Conservation (phyloP, 2,329 filamentous ascomycete species). For the Ilyonectria sp. region DNA sequence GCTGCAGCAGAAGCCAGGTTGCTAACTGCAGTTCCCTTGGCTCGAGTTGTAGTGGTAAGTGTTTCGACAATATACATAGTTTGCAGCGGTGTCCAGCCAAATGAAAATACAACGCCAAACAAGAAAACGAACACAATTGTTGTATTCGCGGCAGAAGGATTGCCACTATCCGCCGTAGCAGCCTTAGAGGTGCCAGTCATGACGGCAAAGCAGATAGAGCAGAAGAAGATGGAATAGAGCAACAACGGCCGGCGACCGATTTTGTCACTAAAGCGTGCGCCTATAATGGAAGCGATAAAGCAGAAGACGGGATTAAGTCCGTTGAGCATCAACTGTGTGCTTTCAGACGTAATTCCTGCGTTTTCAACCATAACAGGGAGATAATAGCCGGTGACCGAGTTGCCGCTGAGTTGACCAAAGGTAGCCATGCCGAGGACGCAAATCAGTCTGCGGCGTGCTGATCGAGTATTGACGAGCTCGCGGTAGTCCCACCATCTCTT, state of each 20-base stretch:
- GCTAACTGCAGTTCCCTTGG: constrained; percentile 12
- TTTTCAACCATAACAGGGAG: constrained; percentile 63
- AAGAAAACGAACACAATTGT: constrained; percentile 67
- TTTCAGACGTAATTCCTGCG: constrained; percentile 60
- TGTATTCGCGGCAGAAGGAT: constrained; percentile 56
- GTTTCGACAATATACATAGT: constrained; percentile 13
- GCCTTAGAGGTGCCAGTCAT: constrained; percentile 58
- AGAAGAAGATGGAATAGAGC: constrained; percentile 63
- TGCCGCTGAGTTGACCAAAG: constrained; percentile 63
- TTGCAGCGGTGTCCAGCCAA: constrained; percentile 4
- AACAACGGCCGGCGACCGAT: constrained; percentile 67
- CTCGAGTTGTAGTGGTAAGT: constrained; percentile 18
- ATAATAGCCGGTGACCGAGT: constrained; percentile 63
- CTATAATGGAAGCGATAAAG: constrained; percentile 63
- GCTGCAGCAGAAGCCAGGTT: neutral
- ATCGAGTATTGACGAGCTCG: constrained; percentile 57
- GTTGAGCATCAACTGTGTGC: constrained; percentile 63
- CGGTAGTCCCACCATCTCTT: constrained; percentile 65
- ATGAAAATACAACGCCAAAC: constrained; percentile 14
- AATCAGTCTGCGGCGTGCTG: constrained; percentile 58
- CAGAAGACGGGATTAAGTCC: constrained; percentile 67
- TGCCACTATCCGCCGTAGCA: constrained; percentile 45
- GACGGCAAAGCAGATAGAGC: constrained; percentile 65
- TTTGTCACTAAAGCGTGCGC: constrained; percentile 64
- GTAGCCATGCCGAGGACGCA: constrained; percentile 55